These are phyloP conservation scores for Rhynchospora pubera DNA, from an alignment of 176 grass and related monocot genomes.

Conservation along the genomic window DNA sequence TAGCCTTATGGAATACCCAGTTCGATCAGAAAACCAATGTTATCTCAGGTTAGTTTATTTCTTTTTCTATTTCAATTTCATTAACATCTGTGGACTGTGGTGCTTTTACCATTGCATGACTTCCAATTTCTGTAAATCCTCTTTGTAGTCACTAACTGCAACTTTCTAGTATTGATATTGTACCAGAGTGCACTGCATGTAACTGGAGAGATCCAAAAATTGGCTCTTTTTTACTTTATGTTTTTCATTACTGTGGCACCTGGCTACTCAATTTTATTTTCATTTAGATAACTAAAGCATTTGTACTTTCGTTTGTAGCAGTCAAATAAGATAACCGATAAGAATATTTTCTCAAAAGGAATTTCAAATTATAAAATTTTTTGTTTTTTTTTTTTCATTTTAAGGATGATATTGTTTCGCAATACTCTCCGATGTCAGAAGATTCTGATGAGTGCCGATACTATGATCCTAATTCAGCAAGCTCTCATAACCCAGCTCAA, in stretches of 20 bases:
- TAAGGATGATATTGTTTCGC: slow-evolving; percentile 79
- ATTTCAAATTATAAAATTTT: not conserved
- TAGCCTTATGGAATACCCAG: slow-evolving; percentile 86
- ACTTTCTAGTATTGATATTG: not conserved
- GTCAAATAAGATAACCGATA: not conserved
- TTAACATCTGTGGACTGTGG: not conserved
- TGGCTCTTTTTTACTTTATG: not conserved
- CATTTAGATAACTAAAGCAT: not conserved
- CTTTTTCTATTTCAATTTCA: not conserved
- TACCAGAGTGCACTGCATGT: not conserved
- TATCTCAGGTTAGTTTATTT: slow-evolving; percentile 47
- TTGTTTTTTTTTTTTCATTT: not conserved
- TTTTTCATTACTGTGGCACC: not conserved
- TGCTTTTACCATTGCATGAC: not conserved
- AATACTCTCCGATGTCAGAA: slow-evolving; percentile 96
- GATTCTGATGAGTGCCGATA: slow-evolving; percentile 76
- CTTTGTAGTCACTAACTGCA: not conserved
- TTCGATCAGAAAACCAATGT: slow-evolving; percentile 49
- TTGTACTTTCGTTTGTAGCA: not conserved
- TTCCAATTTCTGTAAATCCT: not conserved
- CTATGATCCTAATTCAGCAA: slow-evolving; percentile 27
- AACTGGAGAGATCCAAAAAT: not conserved
- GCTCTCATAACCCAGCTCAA: slow-evolving; percentile 27
- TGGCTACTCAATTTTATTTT: no score
- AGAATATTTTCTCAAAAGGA: not conserved